Conservation (phyloP, 495 filamentous ascomycete genomes). For the Neurospora hispaniola region DNA sequence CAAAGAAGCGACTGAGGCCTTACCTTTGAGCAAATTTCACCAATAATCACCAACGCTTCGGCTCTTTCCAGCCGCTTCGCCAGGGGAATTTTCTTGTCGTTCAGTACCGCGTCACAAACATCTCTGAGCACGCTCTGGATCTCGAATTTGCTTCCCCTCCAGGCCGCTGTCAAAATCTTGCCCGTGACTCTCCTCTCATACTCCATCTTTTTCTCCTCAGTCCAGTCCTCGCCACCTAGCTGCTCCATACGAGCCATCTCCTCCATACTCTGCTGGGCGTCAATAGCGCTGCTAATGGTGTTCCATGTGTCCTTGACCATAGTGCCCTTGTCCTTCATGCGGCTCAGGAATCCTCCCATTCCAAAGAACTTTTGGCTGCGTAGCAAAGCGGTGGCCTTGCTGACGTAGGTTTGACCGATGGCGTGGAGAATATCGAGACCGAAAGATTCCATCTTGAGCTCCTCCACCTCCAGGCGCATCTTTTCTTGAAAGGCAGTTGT, state of each 20-base stretch:
- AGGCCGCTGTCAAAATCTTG: conserved; percentile 97
- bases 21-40: conserved; percentile 83
- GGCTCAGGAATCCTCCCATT: conserved; percentile 84
- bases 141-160: conserved; percentile 95
- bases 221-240: conserved; percentile 94
- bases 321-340: conserved; percentile 93
- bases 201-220: conserved; percentile 94
- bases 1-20: conserved; percentile 10
- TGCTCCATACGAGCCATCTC: conserved; percentile 97
- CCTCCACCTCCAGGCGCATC: conserved; percentile 90
- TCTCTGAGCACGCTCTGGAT: conserved; percentile 93
- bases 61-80: conserved; percentile 85
- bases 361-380: conserved; percentile 96
- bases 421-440: conserved; percentile 95
- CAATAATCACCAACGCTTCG: conserved; percentile 75
- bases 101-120: conserved; percentile 57
- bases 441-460: conserved; percentile 98
- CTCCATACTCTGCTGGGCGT: conserved; percentile 96
- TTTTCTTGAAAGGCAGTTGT: conserved; percentile 87
- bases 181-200: conserved; percentile 91
- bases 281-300: conserved; percentile 94
- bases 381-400: conserved; percentile 76
- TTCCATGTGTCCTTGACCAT: conserved; percentile 97
- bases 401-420: conserved; percentile 79
- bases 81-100: conserved; percentile 72